These are phyloP conservation scores for Pseudocercospora fijiensis DNA, from an alignment of 2,329 filamentous ascomycete genomes.

Conservation along the genomic window DNA sequence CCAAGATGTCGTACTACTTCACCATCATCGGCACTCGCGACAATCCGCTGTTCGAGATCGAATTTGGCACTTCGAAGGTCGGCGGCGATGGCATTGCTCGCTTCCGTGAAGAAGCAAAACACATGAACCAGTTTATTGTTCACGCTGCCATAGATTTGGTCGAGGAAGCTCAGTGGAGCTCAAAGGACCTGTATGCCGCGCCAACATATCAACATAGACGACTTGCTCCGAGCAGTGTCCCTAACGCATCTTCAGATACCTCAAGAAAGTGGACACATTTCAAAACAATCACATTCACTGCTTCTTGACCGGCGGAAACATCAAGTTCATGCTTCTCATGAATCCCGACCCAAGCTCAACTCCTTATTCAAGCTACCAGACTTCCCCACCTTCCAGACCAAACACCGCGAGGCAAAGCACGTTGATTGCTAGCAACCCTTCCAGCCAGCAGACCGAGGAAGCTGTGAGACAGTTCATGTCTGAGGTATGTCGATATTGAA, in stretches of 20 bases:
- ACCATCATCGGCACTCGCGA: constrained; percentile 93
- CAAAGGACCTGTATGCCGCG: constrained; percentile 68
- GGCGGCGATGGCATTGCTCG: constrained; percentile 89
- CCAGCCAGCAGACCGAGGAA: constrained; percentile 87
- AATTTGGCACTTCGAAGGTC: constrained; percentile 94
- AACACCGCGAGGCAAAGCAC: constrained; percentile 37
- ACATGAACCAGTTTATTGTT: constrained; percentile 96
- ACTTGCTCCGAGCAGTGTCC: neutral
- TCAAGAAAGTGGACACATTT: constrained; percentile 95
- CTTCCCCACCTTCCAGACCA: constrained; percentile 32
- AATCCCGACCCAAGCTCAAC: constrained; percentile 60
- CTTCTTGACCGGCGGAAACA: constrained; percentile 88
- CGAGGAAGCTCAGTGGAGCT: constrained; percentile 94
- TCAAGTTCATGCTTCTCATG: constrained; percentile 92
- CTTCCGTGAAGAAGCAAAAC: constrained; percentile 82
- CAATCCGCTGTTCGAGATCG: constrained; percentile 93
- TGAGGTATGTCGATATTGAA: constrained; percentile 50
- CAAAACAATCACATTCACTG: constrained; percentile 89
- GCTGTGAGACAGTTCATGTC: constrained; percentile 91
- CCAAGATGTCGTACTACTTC: constrained; percentile 93
- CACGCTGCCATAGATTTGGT: constrained; percentile 93
- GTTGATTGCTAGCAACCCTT: constrained; percentile 64
- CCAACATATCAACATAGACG: neutral
- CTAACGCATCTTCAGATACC: constrained; percentile 62
- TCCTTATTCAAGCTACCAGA: constrained; percentile 36